These are phyloP conservation scores for Xylariaceae sp. DNA, from an alignment of 2,329 filamentous ascomycete species.

Conservation along the genomic window DNA sequence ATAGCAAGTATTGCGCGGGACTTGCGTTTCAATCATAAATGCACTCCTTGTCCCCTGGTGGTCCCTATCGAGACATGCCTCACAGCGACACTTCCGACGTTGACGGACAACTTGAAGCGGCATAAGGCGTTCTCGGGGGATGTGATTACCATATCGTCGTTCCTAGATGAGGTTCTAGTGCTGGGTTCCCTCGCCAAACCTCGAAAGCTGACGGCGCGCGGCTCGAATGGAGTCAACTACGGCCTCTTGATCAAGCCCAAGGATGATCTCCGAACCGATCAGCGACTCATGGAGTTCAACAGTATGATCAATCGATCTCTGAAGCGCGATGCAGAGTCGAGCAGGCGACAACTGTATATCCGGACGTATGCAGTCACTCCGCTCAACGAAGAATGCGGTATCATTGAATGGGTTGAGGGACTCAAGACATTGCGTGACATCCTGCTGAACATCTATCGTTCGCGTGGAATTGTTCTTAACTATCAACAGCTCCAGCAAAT, in stretches of 20 bases:
- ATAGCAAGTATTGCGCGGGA: slow-evolving; percentile 70
- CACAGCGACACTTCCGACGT: slow-evolving; percentile 71
- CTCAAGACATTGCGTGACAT: slow-evolving; percentile 93
- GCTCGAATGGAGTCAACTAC: slow-evolving; percentile 83
- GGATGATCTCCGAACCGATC: slow-evolving; percentile 94
- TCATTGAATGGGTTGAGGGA: slow-evolving; percentile 98
- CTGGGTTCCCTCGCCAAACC: slow-evolving; percentile 89
- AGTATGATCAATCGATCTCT: slow-evolving; percentile 94
- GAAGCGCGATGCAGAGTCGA: slow-evolving; percentile 86
- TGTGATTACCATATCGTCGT: slow-evolving; percentile 72
- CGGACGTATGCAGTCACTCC: slow-evolving; percentile 96
- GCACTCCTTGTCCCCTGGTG: slow-evolving; percentile 76
- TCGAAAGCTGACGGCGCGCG: slow-evolving; percentile 79
- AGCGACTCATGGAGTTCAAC: slow-evolving; percentile 99
- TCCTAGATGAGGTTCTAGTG: slow-evolving; percentile 84
- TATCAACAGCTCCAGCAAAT: slow-evolving; percentile 60
- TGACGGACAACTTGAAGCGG: slow-evolving; percentile 64
- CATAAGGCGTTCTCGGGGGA: slow-evolving; percentile 87
- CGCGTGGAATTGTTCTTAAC: slow-evolving; percentile 65
- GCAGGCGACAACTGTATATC: slow-evolving; percentile 86
- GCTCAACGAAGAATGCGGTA: slow-evolving; percentile 92
- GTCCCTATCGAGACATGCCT: slow-evolving; percentile 84
- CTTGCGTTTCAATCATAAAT: slow-evolving; percentile 78
- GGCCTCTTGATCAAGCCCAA: slow-evolving; percentile 95
- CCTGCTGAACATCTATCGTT: slow-evolving; percentile 69